Evolutionary conservation across 495 filamentous ascomycete genomes (phyloP).

Genomic region (Trichoderma gamsii): DNA sequence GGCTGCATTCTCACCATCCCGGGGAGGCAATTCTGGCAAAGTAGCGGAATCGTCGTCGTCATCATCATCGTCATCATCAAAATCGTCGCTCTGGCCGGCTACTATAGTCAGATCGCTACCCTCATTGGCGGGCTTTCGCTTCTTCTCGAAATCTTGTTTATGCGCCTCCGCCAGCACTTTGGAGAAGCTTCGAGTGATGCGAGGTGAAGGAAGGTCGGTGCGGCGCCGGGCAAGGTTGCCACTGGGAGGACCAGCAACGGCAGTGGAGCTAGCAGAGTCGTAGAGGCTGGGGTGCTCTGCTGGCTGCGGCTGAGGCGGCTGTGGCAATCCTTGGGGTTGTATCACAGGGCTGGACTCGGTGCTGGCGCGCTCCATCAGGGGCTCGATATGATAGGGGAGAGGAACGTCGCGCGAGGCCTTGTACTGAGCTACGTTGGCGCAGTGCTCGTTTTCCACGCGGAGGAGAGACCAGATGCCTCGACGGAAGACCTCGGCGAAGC

Average conservation of each 20-base stretch:
- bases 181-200: background rate
- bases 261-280: conserved; percentile 12
- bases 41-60: conserved; percentile 31
- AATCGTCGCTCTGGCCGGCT: conserved; percentile 15
- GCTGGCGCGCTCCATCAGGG: conserved; percentile 28
- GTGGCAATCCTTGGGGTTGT: background rate
- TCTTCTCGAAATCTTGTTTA: conserved; percentile 80
- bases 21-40: background rate
- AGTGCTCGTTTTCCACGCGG: conserved; percentile 96
- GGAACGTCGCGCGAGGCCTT: conserved; percentile 76
- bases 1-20: background rate
- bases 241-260: background rate
- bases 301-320: conserved; percentile 16
- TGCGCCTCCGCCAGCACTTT: conserved; percentile 65
- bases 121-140: conserved; percentile 40
- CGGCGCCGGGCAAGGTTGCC: conserved; percentile 25
- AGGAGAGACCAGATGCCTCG: conserved; percentile 87
- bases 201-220: conserved; percentile 29
- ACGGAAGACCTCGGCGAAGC: conserved; percentile 69
- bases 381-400: conserved; percentile 64
- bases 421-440: conserved; percentile 77
- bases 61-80: conserved; percentile 28
- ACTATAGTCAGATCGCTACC: conserved; percentile 18
- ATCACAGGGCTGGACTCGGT: conserved; percentile 21
- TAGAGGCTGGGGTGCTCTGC: conserved; percentile 17